Evolutionary conservation across 2,329 filamentous ascomycete genomes (phyloP).

Genomic region (Colletotrichum abscissum): DNA sequence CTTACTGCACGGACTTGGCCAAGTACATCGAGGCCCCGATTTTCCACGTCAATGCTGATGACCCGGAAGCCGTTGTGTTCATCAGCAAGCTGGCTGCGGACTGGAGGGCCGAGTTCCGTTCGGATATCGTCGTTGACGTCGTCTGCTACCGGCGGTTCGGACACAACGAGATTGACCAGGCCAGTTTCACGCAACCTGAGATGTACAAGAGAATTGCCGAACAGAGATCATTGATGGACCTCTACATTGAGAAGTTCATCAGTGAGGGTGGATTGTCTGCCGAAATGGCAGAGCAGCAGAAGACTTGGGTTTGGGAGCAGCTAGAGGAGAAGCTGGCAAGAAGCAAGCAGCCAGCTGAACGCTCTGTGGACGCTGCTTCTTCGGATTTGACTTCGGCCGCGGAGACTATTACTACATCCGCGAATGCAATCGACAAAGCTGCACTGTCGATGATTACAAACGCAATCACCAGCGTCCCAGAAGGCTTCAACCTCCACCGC

Average conservation of each 20-base stretch:
- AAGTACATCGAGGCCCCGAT: constrained; percentile 98
- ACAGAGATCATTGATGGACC: constrained; percentile 85
- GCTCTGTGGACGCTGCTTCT: constrained; percentile 89
- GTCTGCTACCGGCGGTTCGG: constrained; percentile 99
- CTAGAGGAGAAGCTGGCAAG: constrained; percentile 96
- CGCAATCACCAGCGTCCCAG: constrained; percentile 80
- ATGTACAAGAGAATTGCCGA: constrained; percentile 98
- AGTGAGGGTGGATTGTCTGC: constrained; percentile 94
- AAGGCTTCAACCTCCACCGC: constrained; percentile 89
- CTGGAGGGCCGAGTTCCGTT: constrained; percentile 98
- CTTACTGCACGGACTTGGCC: constrained; percentile 98
- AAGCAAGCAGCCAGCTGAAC: constrained; percentile 95
- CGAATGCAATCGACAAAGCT: constrained; percentile 71
- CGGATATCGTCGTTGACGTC: constrained; percentile 96
- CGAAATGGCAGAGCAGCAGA: constrained; percentile 97
- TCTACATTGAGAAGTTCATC: constrained; percentile 90
- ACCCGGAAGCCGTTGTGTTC: constrained; percentile 97
- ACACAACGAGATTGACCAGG: constrained; percentile 99
- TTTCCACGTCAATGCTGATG: constrained; percentile 99
- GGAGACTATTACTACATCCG: constrained; percentile 87
- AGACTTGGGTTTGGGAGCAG: constrained; percentile 99
- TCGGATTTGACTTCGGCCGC: constrained; percentile 76
- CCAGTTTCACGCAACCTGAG: constrained; percentile 97
- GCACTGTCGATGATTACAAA: constrained; percentile 84
- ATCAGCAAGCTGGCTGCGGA: constrained; percentile 96